Base-by-base conservation (phyloP, 1,139 yeast species). In the Yamadazyma buinensis region DNA sequence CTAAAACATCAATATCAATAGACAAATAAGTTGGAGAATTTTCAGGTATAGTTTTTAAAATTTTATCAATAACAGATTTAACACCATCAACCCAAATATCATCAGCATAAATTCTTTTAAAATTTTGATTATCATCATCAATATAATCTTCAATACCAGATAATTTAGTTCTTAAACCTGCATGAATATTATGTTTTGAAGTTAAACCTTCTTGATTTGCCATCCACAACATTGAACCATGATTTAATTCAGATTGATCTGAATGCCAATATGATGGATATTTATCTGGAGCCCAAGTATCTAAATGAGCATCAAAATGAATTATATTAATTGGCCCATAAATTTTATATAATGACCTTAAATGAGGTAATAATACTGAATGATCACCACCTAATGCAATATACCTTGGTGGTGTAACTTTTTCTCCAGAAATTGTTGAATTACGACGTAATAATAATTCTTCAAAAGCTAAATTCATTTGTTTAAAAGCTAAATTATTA, bases 221-320 rank as follows among this genome's bases (percentile, higher is more conserved):
- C 63, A 78, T 70, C 88, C 90, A 83, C 27, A 83, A 66, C 90
- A 84, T 82, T 12, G 90, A 78, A 3, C 94, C 94, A 51, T 84
- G 94, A 29, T 81, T 83, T 49, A 81, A 70, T 35, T 77, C 78
- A 33, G 74, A 64, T 46, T 77, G 81, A 24, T 76, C 76, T 8
- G 82, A 71, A 41, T 72, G 75, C 94, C 92, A 84, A 50, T 69
- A 78, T 10, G 82, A 67, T 12, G 90, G 90, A 42, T 67, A 68
- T 38, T 67, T 67, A 38, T 72, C 69, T n/a, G 90, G 90, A 28
- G 74, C 62, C 92, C 92, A 83, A 11, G 90, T 82, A 53, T 83
- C 92, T 45, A 83, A 67, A 58, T 83, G 92, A 6, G 90, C 87
- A 54, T 81, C 90, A 49, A 84, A 83, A 56, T 84, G 94, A 39